phyloP scores from a whole-genome alignment of 2,329 filamentous ascomycete species.

The Chaetomium globosum region DNA sequence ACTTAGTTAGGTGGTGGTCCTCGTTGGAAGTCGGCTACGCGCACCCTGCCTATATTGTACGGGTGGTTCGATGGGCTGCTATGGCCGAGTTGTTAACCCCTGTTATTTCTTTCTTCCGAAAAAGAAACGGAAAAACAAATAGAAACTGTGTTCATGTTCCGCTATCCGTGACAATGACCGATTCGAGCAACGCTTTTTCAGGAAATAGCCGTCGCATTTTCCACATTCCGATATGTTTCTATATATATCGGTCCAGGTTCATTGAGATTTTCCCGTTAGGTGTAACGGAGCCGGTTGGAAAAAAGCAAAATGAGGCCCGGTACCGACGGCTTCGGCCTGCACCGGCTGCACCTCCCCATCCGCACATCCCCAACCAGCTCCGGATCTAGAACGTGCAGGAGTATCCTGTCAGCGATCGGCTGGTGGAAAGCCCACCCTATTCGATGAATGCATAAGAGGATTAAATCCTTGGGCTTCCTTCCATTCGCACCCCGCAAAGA shows the following conservation, averaged over 20 bases:
- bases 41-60: not conserved
- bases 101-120: too few relatives aligned
- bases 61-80: not conserved
- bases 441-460: conserved; percentile 15
- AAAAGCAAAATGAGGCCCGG: not conserved
- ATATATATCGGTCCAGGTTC: not conserved
- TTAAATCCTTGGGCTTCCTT: not conserved
- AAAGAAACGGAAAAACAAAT: too few relatives aligned
- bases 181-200: not conserved
- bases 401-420: not conserved
- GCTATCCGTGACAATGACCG: not conserved
- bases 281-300: not conserved
- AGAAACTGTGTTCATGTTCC: not conserved
- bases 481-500: not conserved
- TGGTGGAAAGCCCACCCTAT: not conserved
- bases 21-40: not conserved
- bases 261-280: not conserved
- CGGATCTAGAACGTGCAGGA: conserved; percentile 27
- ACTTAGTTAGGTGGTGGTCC: not conserved
- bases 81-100: not conserved
- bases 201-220: not conserved
- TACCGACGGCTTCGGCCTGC: conserved; percentile 3
- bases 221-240: not conserved
- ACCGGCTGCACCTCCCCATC: not conserved
- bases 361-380: conserved; percentile 38